Conservation (phyloP, 768 basidiomycete genomes). For the Kwoniella sp. region DNA sequence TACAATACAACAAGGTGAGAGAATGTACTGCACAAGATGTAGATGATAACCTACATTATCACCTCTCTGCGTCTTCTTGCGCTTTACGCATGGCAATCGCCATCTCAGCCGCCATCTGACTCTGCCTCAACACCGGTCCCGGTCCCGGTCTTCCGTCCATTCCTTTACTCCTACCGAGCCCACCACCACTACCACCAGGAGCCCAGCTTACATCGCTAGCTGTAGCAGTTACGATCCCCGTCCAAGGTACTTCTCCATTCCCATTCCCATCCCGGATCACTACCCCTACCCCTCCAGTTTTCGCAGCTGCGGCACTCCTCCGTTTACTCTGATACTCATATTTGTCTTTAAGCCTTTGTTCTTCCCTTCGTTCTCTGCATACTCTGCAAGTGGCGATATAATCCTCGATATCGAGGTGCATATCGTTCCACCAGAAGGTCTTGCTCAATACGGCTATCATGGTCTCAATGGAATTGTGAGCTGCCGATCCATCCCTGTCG, state of each 20-base stretch:
- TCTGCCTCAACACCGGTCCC: background rate
- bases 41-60: too few relatives aligned
- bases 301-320: background rate
- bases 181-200: background rate
- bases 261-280: background rate
- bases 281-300: too few relatives aligned
- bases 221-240: background rate
- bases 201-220: background rate
- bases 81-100: conserved; percentile 17
- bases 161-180: too few relatives aligned
- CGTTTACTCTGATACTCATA: conserved; percentile 4
- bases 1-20: too few relatives aligned
- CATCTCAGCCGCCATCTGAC: conserved; percentile 19
- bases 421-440: conserved; percentile 48
- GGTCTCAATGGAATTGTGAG: conserved; percentile 27
- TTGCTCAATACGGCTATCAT: conserved; percentile 28
- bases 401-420: conserved; percentile 35
- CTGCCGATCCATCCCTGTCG: conserved; percentile 3
- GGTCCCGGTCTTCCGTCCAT: background rate
- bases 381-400: conserved; percentile 27
- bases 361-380: conserved; percentile 41
- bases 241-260: background rate
- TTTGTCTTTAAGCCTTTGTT: background rate
- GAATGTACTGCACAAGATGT: background rate
- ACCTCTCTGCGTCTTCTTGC: conserved; percentile 10